phyloP scores from a whole-genome alignment of 2,329 filamentous ascomycete species.

The Dactylellina parvicollis region DNA sequence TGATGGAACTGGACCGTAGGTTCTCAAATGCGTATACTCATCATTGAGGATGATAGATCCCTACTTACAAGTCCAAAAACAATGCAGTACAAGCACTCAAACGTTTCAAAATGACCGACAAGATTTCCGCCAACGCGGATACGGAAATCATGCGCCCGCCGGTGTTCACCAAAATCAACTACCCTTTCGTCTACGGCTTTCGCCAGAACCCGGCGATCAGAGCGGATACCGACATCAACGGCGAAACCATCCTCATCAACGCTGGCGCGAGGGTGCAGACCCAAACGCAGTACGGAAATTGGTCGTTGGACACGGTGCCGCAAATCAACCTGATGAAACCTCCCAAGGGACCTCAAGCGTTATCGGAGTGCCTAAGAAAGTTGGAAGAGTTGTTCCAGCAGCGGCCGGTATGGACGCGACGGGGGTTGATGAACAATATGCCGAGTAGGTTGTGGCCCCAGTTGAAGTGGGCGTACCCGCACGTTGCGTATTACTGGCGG shows the following conservation, averaged over 20 bases:
- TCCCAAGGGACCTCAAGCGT: conserved; percentile 62
- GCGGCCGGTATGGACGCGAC: conserved; percentile 86
- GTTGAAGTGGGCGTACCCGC: conserved; percentile 80
- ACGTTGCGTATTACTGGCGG: conserved; percentile 90
- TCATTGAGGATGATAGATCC: no score
- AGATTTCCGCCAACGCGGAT: conserved; percentile 69
- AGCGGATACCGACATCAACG: conserved; percentile 68
- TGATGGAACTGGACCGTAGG: conserved; percentile 77
- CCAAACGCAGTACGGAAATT: conserved; percentile 69
- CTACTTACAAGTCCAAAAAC: no score
- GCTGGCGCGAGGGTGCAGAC: conserved; percentile 69
- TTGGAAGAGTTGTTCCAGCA: conserved; percentile 74
- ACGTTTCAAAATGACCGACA: conserved; percentile 74
- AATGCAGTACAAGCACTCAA: conserved; percentile 64
- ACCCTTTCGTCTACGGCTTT: conserved; percentile 76
- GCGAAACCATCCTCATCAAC: conserved; percentile 70
- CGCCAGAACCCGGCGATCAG: conserved; percentile 84
- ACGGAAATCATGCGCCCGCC: conserved; percentile 82
- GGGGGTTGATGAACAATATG: conserved; percentile 80
- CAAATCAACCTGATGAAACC: conserved; percentile 68
- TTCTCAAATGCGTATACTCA: conserved; percentile 30
- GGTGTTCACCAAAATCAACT: conserved; percentile 76
- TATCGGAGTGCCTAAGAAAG: conserved; percentile 60
- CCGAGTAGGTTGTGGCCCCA: conserved; percentile 63
- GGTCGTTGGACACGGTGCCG: conserved; percentile 72